Base-by-base conservation (phyloP, 306 rosid species). In the Vicia faba region DNA sequence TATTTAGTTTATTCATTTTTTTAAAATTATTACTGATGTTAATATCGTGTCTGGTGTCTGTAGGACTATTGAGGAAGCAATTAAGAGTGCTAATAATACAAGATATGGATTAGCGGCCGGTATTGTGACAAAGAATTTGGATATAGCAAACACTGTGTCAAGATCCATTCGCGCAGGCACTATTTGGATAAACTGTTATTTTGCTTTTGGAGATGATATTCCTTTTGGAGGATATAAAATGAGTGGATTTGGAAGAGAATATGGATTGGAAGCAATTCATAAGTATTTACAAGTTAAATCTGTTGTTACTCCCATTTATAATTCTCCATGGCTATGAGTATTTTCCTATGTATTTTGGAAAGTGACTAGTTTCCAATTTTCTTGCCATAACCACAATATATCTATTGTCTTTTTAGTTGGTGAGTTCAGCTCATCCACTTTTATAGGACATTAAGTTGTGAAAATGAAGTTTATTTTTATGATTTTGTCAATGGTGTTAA, bases 121-220 rank as follows among this genome's bases (percentile, higher is more conserved):
- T 4, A 58, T 77, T 57, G 70, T 77, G 69, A 71, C 77, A 3
- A 77, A 77, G 44, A 77, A 71, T 49, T 8, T 77, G 23, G 82
- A 72, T 51, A 73, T 63, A 55, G 89, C 86, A 3, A 89, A 86
- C 83, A 86, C 88, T 0, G 74, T 86, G 25, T 84, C 92, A 10
- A 82, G 96, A 43, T 82, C 88, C 31, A 82, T 86, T 35, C 76
- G 83, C 3, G 92, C 96, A 0, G 96, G 92, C 5, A 50, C 48
- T 0, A 66, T 89, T 43, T 89, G 96, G 92, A 74, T 89, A 15
- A 86, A 89, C 3, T 89, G 96, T 78, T 89, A 84, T 80, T 70
- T 82, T 0, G 89, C 68, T 2, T 14, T 82, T 4, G 96, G 72
- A 11, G 5, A 8, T 1, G 86, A 85, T 28, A 46, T 84, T 67